Evolutionary conservation across 2,329 filamentous ascomycete genomes (phyloP).

Genomic region (Pseudogymnoascus sp.): DNA sequence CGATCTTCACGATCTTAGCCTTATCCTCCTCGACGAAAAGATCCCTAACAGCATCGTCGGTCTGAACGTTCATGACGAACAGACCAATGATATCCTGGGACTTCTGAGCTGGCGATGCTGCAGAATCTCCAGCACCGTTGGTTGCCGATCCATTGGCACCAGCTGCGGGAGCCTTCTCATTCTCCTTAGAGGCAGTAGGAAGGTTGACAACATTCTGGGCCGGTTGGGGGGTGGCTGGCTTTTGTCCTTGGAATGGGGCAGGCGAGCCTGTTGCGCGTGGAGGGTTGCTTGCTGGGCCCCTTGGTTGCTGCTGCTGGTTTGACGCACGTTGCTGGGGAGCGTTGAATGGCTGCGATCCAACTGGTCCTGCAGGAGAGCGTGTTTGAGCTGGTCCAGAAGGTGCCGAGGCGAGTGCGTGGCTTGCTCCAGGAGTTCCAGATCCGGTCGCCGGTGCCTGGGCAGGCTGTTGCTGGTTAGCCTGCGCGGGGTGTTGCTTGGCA

Average conservation of each 20-base stretch:
- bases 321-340: constrained; percentile 22
- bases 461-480: constrained; percentile 26
- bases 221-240: constrained; percentile 43
- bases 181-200: constrained; percentile 43
- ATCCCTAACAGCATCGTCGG: constrained; percentile 72
- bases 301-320: constrained; percentile 24
- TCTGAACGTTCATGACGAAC: constrained; percentile 81
- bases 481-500: constrained; percentile 59
- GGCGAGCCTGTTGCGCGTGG: constrained; percentile 26
- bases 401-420: constrained; percentile 27
- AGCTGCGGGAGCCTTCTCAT: constrained; percentile 42
- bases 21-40: constrained; percentile 79
- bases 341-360: constrained; percentile 21
- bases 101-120: constrained; percentile 53
- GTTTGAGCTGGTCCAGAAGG: constrained; percentile 25
- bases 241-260: constrained; percentile 22
- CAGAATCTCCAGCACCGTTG: constrained; percentile 41
- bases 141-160: constrained; percentile 43
- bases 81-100: constrained; percentile 69
- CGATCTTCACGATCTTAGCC: constrained; percentile 68
- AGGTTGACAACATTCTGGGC: constrained; percentile 27
- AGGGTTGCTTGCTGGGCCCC: constrained; percentile 23
- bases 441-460: constrained; percentile 30
- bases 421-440: constrained; percentile 28
- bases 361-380: constrained; percentile 21